Conservation (phyloP, 495 filamentous ascomycete species). For the Glarea lozoyensis region DNA sequence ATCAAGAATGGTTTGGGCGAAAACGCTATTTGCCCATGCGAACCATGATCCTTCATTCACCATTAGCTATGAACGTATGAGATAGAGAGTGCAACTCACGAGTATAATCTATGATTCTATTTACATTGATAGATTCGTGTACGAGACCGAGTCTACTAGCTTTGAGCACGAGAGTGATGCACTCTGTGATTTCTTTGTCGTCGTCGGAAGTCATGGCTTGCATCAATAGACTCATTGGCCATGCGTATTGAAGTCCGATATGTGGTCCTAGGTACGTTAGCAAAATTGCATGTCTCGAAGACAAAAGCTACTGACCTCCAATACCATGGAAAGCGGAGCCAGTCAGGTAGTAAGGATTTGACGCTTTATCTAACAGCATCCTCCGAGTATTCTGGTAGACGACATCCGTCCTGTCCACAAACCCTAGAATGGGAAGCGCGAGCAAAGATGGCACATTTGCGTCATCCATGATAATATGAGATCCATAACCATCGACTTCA, state of each 20-base stretch:
- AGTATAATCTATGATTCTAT: conserved; percentile 64
- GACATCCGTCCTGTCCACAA: conserved; percentile 53
- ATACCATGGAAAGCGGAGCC: conserved; percentile 81
- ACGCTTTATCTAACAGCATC: conserved; percentile 71
- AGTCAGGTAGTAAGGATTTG: conserved; percentile 84
- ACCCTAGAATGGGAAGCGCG: conserved; percentile 80
- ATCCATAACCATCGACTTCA: conserved; percentile 95
- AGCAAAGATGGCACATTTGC: conserved; percentile 91
- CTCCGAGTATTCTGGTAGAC: conserved; percentile 85
- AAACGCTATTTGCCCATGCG: conserved; percentile 83
- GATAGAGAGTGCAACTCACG: conserved; percentile 24
- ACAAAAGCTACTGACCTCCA: conserved; percentile 47
- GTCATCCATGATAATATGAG: conserved; percentile 89
- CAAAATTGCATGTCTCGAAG: not conserved
- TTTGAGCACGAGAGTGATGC: conserved; percentile 62
- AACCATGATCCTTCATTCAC: not conserved
- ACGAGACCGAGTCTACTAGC: conserved; percentile 70
- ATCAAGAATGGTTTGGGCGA: conserved; percentile 87
- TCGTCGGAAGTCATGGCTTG: conserved; percentile 87
- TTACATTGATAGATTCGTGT: conserved; percentile 89
- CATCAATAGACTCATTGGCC: conserved; percentile 91
- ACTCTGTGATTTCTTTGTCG: conserved; percentile 70
- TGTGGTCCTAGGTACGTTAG: conserved; percentile 37
- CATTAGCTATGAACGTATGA: not conserved
- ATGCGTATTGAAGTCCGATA: conserved; percentile 81